Percentiles rank a stretch among this genome's conserved stretches.
These are phyloP conservation scores for Boletus reticuloceps DNA, from an alignment of 768 basidiomycete genomes.

Conservation along the genomic window DNA sequence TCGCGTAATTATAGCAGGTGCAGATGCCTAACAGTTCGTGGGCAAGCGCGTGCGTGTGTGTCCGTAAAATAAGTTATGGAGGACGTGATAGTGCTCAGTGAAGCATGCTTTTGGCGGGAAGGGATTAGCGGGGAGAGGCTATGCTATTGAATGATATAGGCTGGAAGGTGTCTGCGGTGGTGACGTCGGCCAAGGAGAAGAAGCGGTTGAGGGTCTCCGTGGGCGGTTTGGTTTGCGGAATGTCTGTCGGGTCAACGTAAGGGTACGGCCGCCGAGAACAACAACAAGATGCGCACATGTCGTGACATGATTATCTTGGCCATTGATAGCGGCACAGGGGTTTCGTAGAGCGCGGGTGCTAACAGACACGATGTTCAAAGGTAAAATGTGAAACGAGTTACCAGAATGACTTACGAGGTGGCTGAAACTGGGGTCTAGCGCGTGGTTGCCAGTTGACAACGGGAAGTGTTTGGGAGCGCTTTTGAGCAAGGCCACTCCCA, in stretches of 20 bases:
- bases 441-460: slow-evolving; percentile 23
- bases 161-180: slow-evolving; percentile 35
- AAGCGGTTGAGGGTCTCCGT: slow-evolving; percentile 22
- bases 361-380: background rate
- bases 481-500: slow-evolving; percentile 6
- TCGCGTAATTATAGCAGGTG: slow-evolving; percentile 30
- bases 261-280: background rate
- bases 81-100: slow-evolving; percentile 9
- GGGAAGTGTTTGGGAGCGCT: slow-evolving; percentile 14
- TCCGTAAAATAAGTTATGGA: slow-evolving; percentile 30
- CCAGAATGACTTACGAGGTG: slow-evolving; percentile 28
- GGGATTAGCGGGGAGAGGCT: slow-evolving; percentile 16
- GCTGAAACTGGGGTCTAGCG: slow-evolving; percentile 27
- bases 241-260: slow-evolving; percentile 21
- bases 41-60: slow-evolving; percentile 20
- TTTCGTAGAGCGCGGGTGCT: slow-evolving; percentile 46
- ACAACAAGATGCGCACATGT: slow-evolving; percentile 36
- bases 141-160: slow-evolving; percentile 35
- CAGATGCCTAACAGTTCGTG: slow-evolving; percentile 13
- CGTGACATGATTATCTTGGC: slow-evolving; percentile 54
- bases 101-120: slow-evolving; percentile 15
- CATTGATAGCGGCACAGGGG: slow-evolving; percentile 45
- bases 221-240: slow-evolving; percentile 31
- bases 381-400: background rate
- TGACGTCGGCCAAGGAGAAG: slow-evolving; percentile 19